Percentiles rank a stretch among this genome's conserved stretches.
These are phyloP conservation scores for Larix sibirica DNA, from an alignment of 83 land plant genomes.

Conservation along the genomic window DNA sequence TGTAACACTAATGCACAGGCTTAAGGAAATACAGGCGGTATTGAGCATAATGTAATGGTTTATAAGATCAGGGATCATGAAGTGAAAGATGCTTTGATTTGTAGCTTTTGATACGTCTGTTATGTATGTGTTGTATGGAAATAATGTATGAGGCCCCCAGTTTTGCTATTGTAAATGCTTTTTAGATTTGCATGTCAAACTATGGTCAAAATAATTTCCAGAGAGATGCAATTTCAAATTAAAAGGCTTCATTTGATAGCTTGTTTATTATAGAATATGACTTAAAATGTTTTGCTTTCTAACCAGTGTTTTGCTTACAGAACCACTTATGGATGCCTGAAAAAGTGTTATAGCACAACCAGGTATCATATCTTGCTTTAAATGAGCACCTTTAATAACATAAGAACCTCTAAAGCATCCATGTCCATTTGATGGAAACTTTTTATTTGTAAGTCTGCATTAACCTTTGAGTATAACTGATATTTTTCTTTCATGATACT, in stretches of 20 bases:
- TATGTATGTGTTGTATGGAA: not conserved
- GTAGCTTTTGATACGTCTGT: not conserved
- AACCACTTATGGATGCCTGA: not conserved
- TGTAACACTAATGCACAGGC: not conserved
- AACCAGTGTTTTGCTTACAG: not conserved
- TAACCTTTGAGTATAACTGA: not conserved
- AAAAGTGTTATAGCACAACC: not conserved
- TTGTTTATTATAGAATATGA: not conserved
- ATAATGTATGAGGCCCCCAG: not conserved
- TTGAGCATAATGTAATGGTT: not conserved
- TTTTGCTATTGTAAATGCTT: not conserved
- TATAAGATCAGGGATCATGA: not conserved
- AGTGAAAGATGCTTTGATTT: not conserved
- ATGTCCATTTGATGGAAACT: not conserved
- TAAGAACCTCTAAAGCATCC: not conserved
- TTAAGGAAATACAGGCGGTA: not conserved
- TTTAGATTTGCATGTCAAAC: not conserved
- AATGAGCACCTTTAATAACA: not conserved
- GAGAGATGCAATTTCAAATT: not conserved
- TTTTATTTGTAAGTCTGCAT: not conserved
- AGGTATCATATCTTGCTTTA: not conserved
- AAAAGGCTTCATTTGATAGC: not conserved
- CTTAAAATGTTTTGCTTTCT: not conserved
- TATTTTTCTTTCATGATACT: not conserved
- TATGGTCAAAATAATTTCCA: not conserved